Evolutionary conservation across 306 rosid species (phyloP).

Genomic region (Boehmeria nivea): DNA sequence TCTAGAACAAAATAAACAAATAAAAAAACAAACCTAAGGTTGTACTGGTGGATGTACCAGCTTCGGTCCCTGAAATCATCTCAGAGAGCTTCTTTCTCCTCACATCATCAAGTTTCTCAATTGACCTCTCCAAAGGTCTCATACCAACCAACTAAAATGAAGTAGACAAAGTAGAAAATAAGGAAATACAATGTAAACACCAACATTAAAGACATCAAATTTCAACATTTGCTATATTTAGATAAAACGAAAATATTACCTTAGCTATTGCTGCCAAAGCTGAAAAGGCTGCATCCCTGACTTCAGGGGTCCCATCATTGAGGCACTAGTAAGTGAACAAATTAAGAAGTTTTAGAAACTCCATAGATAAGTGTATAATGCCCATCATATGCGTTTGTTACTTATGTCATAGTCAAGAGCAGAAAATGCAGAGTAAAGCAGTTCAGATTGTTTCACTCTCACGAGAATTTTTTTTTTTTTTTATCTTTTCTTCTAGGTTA

Average conservation of each 20-base stretch:
- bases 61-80: conserved; percentile 90
- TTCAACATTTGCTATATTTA: background rate
- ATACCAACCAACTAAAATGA: conserved; percentile 79
- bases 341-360: conserved; percentile 6
- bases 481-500: too few species aligned
- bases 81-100: conserved; percentile 93
- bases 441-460: too few species aligned
- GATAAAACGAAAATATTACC: conserved; percentile 35
- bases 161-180: conserved; percentile 15
- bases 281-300: conserved; percentile 97
- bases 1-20: background rate
- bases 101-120: conserved; percentile 97
- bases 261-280: conserved; percentile 90
- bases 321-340: conserved; percentile 54
- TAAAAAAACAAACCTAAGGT: conserved; percentile 50
- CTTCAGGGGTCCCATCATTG: conserved; percentile 94
- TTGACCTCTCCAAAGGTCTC: conserved; percentile 88
- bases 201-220: conserved; percentile 7
- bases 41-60: conserved; percentile 44
- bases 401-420: background rate
- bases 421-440: background rate
- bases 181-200: conserved; percentile 16
- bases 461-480: too few species aligned
- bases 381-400: background rate
- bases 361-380: background rate